These are phyloP conservation scores for Nicotiana paniculata DNA, from an alignment of 257 asterid genomes.

Conservation along the genomic window DNA sequence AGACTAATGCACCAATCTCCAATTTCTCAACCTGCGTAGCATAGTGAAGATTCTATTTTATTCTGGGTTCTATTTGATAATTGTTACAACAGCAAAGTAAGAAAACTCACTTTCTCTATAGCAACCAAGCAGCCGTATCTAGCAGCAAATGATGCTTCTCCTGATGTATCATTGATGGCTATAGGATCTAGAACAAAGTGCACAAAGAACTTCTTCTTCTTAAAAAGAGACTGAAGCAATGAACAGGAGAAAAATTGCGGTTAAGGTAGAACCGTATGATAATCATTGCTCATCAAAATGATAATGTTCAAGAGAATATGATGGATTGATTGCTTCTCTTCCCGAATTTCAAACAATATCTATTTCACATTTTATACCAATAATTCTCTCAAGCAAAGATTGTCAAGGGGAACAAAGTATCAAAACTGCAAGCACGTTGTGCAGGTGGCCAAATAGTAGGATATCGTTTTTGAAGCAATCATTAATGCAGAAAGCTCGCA, in stretches of 20 bases:
- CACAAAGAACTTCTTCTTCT: constrained; percentile 57
- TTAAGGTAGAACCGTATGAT: not conserved
- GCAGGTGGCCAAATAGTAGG: not conserved
- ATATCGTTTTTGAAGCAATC: not conserved
- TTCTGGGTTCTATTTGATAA: not conserved
- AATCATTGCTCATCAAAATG: not conserved
- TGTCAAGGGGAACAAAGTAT: not conserved
- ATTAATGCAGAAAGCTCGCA: not conserved
- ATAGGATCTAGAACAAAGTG: constrained; percentile 77
- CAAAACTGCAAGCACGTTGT: not conserved
- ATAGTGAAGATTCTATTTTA: not conserved
- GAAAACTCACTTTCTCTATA: constrained; percentile 61
- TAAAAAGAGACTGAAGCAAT: constrained; percentile 44
- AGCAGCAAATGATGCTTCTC: constrained; percentile 69
- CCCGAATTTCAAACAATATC: not conserved
- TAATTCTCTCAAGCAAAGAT: not conserved
- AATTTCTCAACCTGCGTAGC: constrained; percentile 54
- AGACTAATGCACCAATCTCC: constrained; percentile 70
- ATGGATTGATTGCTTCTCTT: not conserved
- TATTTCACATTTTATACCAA: not conserved
- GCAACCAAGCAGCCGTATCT: constrained; percentile 67
- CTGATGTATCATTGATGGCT: constrained; percentile 39
- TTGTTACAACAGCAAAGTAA: not conserved
- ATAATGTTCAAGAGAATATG: not conserved
- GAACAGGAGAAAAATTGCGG: not conserved